Base-by-base conservation (phyloP, 2,329 filamentous ascomycete species). In the Penicillium sumatraense region DNA sequence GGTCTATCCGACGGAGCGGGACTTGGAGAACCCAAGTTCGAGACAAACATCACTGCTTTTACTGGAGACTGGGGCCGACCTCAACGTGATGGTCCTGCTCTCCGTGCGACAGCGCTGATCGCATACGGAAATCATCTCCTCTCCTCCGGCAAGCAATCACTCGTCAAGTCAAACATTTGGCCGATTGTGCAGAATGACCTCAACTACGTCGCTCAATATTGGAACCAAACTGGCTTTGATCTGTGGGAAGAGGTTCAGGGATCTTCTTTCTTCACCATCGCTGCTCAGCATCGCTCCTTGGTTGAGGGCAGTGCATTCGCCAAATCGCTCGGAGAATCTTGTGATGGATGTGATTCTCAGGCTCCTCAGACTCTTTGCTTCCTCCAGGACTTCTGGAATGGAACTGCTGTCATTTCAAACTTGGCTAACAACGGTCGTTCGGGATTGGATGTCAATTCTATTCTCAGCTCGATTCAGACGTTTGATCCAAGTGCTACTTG, bases 41-140 rank as follows among this genome's bases (percentile, higher is more conserved):
- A 87, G 51, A 84, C 85, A 40, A 81, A 91, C 60, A 72, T 82
- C 53, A 83, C 78, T 11, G 78, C 84, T 11, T 91, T 85, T 69
- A 89, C 66, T 3, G 69, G 83, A 23, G 68, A 75, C 10, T 93
- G 90, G 90, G 90, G 89, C 26, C 84, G 90, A 20, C 90, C 90
- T 10, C 90, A 93, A 72, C 81, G 88, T 36, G 90, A 95, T 72
- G 90, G 90, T 0, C 90, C 90, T 18, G 85, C 90, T 21, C 81
- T 93, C 40, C 83, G 91, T 41, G 89, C 89, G 2, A 90, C 85
- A 42, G 85, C 90, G 2, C 74, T 93, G 64, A 87, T 89, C 53
- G 80, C 80, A 0, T 93, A 58, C 27, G 45, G 52, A 18, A 55
- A 58, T 16, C 18, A 55, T n/a, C 47, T 58, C n/a, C 21, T 58